Evolutionary conservation across 805 yeast genomes (phyloP).

Genomic region (Kodamaea restingae): DNA sequence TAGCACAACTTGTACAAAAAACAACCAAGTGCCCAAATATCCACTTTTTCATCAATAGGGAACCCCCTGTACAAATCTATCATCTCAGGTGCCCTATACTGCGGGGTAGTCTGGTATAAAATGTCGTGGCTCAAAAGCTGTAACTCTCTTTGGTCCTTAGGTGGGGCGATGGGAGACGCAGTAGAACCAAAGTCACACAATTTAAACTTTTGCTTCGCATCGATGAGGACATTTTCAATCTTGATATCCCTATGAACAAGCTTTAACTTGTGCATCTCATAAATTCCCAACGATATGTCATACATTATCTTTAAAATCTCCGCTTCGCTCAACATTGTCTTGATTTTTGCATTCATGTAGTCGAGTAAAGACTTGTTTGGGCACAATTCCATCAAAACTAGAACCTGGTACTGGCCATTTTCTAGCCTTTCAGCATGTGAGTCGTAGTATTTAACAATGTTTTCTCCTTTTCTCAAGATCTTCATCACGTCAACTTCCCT

Average conservation of each 20-base stretch:
- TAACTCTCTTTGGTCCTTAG: constrained; percentile 68
- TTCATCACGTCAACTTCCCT: constrained; percentile 82
- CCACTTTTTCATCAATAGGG: constrained; percentile 88
- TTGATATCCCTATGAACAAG: constrained; percentile 90
- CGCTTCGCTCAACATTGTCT: constrained; percentile 68
- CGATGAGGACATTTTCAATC: constrained; percentile 89
- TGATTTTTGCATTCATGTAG: constrained; percentile 81
- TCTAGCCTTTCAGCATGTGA: constrained; percentile 66
- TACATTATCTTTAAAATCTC: constrained; percentile 82
- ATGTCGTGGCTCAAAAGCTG: constrained; percentile 79
- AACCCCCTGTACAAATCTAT: constrained; percentile 76
- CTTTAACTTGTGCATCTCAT: constrained; percentile 77
- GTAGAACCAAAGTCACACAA: constrained; percentile 94
- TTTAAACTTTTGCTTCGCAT: constrained; percentile 64
- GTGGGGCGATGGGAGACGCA: constrained; percentile 63
- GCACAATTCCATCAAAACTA: constrained; percentile 90
- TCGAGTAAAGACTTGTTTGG: constrained; percentile 83
- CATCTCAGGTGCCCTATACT: constrained; percentile 95
- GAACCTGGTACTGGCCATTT: constrained; percentile 68
- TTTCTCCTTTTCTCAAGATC: constrained; percentile 49
- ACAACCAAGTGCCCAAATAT: constrained; percentile 96
- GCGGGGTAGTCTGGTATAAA: constrained; percentile 90
- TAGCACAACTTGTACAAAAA: constrained; percentile 86
- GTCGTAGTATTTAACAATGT: constrained; percentile 68
- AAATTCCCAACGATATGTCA: constrained; percentile 75